Percentiles rank a stretch among this genome's conserved stretches.
Evolutionary conservation across 352 stramenopile species (phyloP).

Genomic region (Pythium dissimile): DNA sequence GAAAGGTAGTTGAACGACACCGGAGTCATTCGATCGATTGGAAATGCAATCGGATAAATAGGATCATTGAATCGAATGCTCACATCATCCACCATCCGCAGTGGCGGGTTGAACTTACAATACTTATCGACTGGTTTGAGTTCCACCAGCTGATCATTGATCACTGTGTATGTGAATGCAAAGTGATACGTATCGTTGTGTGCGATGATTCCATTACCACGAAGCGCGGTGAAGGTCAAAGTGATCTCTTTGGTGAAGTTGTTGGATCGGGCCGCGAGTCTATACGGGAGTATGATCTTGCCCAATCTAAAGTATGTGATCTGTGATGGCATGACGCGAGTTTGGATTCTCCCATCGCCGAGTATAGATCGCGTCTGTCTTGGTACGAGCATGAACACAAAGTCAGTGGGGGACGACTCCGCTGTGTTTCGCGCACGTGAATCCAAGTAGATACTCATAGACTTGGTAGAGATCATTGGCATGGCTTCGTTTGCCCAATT

Average conservation of each 20-base stretch:
- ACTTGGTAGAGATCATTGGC: no score
- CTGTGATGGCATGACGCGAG: background rate
- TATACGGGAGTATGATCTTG: background rate
- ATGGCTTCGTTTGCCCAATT: no score
- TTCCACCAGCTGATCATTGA: background rate
- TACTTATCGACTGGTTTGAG: background rate
- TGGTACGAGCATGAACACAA: background rate
- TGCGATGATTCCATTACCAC: background rate
- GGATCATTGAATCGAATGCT: background rate
- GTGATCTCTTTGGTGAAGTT: background rate
- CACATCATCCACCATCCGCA: background rate
- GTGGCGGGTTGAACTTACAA: background rate
- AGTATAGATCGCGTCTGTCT: no score
- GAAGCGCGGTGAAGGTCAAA: background rate
- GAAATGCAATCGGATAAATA: background rate
- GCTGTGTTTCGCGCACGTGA: no score
- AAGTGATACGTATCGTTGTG: background rate
- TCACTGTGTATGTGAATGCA: background rate
- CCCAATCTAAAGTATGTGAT: background rate
- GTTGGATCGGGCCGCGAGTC: background rate
- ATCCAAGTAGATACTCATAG: no score
- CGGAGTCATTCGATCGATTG: background rate
- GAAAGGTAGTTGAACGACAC: background rate
- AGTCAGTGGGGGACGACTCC: no score
- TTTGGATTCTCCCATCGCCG: background rate